phyloP scores from a whole-genome alignment of 2,329 filamentous ascomycete genomes.

The Cladosporium sp. region DNA sequence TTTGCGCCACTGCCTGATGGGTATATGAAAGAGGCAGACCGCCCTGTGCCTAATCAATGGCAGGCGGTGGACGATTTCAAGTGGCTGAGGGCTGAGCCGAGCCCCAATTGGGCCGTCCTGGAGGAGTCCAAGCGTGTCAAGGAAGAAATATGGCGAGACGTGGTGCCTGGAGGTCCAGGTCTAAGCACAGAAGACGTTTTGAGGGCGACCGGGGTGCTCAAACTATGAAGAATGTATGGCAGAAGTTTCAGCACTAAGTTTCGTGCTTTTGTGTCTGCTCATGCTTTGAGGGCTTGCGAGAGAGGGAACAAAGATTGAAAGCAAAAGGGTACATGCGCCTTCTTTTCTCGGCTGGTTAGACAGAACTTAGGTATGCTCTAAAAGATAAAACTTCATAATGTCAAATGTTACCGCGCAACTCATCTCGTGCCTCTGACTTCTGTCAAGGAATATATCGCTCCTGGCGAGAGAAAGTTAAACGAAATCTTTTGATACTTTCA shows the following conservation, averaged over 20 bases:
- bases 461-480: no score
- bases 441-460: no score
- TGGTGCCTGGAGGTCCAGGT: constrained; percentile 61
- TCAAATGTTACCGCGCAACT: no score
- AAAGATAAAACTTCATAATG: no score
- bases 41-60: constrained; percentile 63
- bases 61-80: constrained; percentile 95
- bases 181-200: constrained; percentile 64
- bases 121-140: constrained; percentile 48
- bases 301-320: no score
- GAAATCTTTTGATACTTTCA: constrained; percentile 10
- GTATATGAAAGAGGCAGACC: constrained; percentile 43
- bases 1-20: constrained; percentile 71
- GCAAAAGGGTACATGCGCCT: no score
- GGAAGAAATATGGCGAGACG: constrained; percentile 64
- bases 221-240: not conserved
- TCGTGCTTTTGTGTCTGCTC: no score
- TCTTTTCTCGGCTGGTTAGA: no score
- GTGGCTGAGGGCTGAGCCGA: constrained; percentile 82
- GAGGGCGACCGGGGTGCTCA: constrained; percentile 30
- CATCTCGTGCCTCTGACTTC: no score
- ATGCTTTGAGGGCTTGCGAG: no score
- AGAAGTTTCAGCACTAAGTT: not conserved
- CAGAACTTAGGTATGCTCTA: no score
- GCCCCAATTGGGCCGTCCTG: constrained; percentile 81